Conservation (phyloP, 1,139 yeast genomes). For the Williopsis jadinii region DNA sequence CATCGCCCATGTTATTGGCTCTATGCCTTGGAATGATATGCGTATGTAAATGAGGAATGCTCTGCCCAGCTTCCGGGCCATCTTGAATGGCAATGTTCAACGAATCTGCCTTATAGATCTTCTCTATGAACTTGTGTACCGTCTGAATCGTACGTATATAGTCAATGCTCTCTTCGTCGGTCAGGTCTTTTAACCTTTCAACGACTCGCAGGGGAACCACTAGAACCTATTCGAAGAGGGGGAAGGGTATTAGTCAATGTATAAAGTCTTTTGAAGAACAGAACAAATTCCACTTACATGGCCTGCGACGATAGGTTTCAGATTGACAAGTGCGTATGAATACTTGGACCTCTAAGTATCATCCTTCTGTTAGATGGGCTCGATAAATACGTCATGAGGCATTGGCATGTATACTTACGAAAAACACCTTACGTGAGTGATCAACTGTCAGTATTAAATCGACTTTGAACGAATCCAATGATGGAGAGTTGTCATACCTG, state of each 20-base stretch:
- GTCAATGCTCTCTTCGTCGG: slow-evolving; percentile 67
- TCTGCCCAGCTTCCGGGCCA: slow-evolving; percentile 93
- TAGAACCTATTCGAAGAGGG: slow-evolving; percentile 25
- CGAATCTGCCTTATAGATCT: slow-evolving; percentile 68
- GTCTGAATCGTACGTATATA: slow-evolving; percentile 72
- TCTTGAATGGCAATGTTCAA: slow-evolving; percentile 89
- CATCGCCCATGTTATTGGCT: slow-evolving; percentile 63
- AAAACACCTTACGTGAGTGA: slow-evolving; percentile 12
- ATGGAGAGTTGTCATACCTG: slow-evolving; percentile 28
- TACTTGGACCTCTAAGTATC: slow-evolving; percentile 34
- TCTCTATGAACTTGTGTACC: slow-evolving; percentile 58
- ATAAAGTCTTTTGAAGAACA: not conserved
- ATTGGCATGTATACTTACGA: slow-evolving; percentile 13
- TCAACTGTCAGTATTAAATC: too few relatives aligned
- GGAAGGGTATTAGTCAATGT: too few relatives aligned
- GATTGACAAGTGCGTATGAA: slow-evolving; percentile 78
- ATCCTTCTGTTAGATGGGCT: too few relatives aligned
- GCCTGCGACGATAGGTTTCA: slow-evolving; percentile 88
- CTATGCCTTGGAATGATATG: slow-evolving; percentile 81
- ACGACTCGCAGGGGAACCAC: slow-evolving; percentile 76
- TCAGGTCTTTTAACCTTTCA: slow-evolving; percentile 57
- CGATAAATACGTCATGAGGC: too few relatives aligned
- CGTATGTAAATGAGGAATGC: slow-evolving; percentile 89
- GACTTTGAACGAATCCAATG: too few relatives aligned
- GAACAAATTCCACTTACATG: slow-evolving; percentile 34